Evolutionary conservation across 2,329 filamentous ascomycete genomes (phyloP), one percentile per base, ranked within the genome.

Genomic region (Zopfia rhizophila): DNA sequence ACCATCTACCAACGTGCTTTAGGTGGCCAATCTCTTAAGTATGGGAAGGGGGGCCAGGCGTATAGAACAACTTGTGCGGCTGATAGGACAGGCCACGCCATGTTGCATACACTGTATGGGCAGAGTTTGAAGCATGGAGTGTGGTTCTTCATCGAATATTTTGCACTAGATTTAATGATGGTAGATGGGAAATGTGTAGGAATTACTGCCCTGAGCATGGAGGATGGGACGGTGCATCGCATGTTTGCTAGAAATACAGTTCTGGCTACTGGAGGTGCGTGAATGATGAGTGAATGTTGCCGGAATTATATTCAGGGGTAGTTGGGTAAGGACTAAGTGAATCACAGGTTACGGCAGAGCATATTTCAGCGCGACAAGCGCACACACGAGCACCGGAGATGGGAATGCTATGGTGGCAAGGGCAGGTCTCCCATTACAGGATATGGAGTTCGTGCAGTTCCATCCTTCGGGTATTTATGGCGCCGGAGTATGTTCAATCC

Each of bases 371-470:
- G 76, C 75, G 35, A 80, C 77, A 6, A 75, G 70, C 27, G 77
- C 76, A 19, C 77, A 79, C 55, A 79, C 76, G 6, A 75, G 72
- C 21, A 80, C 77, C 1, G 77, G 77, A 14, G 77, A 80, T 50
- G 77, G 77, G 13, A 78, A 74, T 39, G 76, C 77, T 7, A 80
- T 80, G 77, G 76, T 72, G 3, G 67, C 77, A 17, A 65, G 77
- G 55, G 77, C 77, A 4, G 76, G 76, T 7, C 60, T 80, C 4
- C 75, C 77, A 1, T 72, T 78, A 31, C 76, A 79, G 53, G 77
- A 79, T 51, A 75, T 79, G 67, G 77, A 80, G 46, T 80, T 80
- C 47, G 75, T 80, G 2, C 77, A 79, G 45, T 80, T 80, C 42
- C 77, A 80, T 51, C 77, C 76, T 1, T 74, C 74, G 24, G 77